A percentile compares a stretch with the other conserved stretches of the same genome.
phyloP scores from a whole-genome alignment of 768 basidiomycete species.

The Kwoniella sp. region DNA sequence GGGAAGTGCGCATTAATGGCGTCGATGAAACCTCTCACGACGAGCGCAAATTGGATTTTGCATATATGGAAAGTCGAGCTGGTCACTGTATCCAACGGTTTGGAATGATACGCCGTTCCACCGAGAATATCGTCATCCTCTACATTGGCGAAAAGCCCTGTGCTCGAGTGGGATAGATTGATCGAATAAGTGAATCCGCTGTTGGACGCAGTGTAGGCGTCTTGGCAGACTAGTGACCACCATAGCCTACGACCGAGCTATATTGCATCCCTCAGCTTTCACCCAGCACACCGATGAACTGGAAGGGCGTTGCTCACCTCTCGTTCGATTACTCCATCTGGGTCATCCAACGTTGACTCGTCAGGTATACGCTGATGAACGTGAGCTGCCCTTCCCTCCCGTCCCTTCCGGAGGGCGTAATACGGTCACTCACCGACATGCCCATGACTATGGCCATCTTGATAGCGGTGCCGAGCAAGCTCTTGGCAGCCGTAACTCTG shows the following conservation, averaged over 20 bases:
- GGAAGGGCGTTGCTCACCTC: conserved; percentile 12
- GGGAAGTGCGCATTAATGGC: conserved; percentile 29
- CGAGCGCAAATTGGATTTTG: conserved; percentile 29
- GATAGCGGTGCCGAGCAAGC: conserved; percentile 24
- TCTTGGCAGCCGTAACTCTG: conserved; percentile 15
- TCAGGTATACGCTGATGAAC: conserved; percentile 13
- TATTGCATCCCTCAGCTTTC: background rate
- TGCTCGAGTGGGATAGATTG: conserved; percentile 25
- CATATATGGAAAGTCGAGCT: conserved; percentile 22
- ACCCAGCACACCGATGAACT: background rate
- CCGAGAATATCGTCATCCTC: conserved; percentile 27
- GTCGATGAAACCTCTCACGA: conserved; percentile 22
- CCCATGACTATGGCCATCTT: conserved; percentile 26
- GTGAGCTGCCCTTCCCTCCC: background rate
- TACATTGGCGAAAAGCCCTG: conserved; percentile 23
- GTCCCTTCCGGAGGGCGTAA: background rate
- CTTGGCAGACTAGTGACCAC: conserved; percentile 29
- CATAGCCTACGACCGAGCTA: conserved; percentile 23
- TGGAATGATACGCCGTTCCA: conserved; percentile 6
- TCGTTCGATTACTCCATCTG: conserved; percentile 11
- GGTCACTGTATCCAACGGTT: conserved; percentile 13
- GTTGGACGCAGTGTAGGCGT: conserved; percentile 29
- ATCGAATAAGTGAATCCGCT: conserved; percentile 27
- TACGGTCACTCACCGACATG: conserved; percentile 15
- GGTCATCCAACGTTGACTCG: background rate